Conservation (phyloP, 805 yeast species). For the Cyberlindnera bimundalis region DNA sequence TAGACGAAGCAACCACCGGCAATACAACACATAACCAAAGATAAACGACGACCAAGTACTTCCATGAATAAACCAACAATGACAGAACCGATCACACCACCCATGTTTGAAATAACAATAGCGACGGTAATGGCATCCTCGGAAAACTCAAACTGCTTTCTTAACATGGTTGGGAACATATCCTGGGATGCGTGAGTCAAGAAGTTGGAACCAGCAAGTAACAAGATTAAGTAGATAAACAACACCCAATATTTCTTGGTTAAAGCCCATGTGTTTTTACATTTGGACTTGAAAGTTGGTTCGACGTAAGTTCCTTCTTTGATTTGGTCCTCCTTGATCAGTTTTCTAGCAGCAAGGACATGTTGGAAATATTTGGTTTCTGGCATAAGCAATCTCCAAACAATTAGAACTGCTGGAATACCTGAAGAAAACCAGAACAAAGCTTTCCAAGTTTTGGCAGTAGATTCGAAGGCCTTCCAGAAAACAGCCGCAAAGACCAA, state of each 20-base stretch:
- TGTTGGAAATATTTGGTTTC: constrained; percentile 53
- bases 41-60: constrained; percentile 59
- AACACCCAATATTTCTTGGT: constrained; percentile 57
- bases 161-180: constrained; percentile 61
- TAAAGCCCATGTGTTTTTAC: constrained; percentile 32
- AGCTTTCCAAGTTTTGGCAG: constrained; percentile 60
- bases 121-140: constrained; percentile 53
- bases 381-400: constrained; percentile 55
- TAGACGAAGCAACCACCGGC: constrained; percentile 60
- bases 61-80: constrained; percentile 53
- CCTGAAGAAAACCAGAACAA: constrained; percentile 73
- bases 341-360: constrained; percentile 29
- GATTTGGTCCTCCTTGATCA: constrained; percentile 28
- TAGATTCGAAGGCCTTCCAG: constrained; percentile 53
- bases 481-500: constrained; percentile 61
- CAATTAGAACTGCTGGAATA: constrained; percentile 52
- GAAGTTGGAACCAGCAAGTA: constrained; percentile 70
- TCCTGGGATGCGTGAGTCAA: constrained; percentile 76
- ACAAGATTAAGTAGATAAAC: constrained; percentile 50
- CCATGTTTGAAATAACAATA: constrained; percentile 59
- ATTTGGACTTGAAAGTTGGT: constrained; percentile 24
- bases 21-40: constrained; percentile 48
- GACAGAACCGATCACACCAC: constrained; percentile 65
- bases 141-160: constrained; percentile 47
- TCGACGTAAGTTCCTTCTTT: constrained; percentile 28